Conservation (phyloP, 441 rosid genomes). For the Populus hybrid region DNA sequence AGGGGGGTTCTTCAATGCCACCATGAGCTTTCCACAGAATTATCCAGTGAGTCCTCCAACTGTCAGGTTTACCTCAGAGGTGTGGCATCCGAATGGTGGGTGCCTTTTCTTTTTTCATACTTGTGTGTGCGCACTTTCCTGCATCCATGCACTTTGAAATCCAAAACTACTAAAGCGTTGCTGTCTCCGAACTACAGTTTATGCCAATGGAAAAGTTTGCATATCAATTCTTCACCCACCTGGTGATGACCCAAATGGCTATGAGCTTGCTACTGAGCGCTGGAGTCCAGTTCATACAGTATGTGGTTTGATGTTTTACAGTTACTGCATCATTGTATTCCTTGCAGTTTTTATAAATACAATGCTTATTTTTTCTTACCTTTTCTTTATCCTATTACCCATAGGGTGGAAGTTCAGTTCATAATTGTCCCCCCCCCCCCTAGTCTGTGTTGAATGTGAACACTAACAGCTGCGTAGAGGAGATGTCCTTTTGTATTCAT, state of each 20-base stretch:
- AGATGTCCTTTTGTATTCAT: not conserved
- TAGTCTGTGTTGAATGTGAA: slow-evolving; percentile 2
- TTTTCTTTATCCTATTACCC: not conserved
- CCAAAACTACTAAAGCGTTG: not conserved
- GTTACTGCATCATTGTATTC: not conserved
- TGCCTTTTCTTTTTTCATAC: not conserved
- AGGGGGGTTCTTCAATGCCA: slow-evolving; percentile 86
- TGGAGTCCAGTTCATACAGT: slow-evolving; percentile 93
- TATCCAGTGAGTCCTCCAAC: slow-evolving; percentile 43
- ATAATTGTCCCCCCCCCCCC: not conserved
- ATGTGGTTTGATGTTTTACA: slow-evolving; percentile 11
- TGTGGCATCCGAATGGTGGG: slow-evolving; percentile 98
- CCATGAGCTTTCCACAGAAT: slow-evolving; percentile 76
- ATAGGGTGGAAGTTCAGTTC: not conserved
- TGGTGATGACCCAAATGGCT: slow-evolving; percentile 94
- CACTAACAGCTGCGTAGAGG: not conserved
- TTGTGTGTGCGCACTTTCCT: not conserved
- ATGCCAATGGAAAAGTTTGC: slow-evolving; percentile 83
- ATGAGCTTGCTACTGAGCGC: slow-evolving; percentile 90
- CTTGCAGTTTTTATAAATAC: not conserved
- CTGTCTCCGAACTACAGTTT: slow-evolving; percentile 40
- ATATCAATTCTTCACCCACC: slow-evolving; percentile 97
- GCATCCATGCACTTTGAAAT: not conserved
- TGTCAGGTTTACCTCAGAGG: slow-evolving; percentile 60
- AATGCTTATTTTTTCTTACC: not conserved